phyloP scores from a whole-genome alignment of 2,329 filamentous ascomycete species.

The Fusarium sp. region DNA sequence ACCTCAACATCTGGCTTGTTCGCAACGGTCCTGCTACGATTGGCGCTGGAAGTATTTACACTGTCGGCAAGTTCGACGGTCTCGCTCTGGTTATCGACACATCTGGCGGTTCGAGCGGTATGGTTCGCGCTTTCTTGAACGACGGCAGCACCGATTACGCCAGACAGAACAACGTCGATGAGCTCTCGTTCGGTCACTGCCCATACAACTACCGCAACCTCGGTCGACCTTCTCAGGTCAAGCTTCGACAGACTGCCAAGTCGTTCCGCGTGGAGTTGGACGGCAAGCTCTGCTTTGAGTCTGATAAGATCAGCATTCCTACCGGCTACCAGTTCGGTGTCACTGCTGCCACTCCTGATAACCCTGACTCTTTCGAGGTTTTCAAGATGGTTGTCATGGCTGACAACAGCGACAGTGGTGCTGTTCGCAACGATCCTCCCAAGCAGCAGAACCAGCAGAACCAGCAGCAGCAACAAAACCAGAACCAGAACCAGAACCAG shows the following conservation, averaged over 20 bases:
- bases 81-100: slow-evolving; percentile 87
- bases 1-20: slow-evolving; percentile 93
- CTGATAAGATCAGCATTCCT: slow-evolving; percentile 81
- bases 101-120: slow-evolving; percentile 81
- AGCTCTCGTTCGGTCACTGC: slow-evolving; percentile 92
- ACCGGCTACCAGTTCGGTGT: slow-evolving; percentile 86
- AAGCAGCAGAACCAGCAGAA: slow-evolving; percentile 44
- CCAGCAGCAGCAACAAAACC: background rate
- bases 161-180: slow-evolving; percentile 79
- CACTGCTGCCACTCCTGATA: slow-evolving; percentile 88
- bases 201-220: slow-evolving; percentile 91
- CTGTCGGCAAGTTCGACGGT: slow-evolving; percentile 87
- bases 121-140: slow-evolving; percentile 92
- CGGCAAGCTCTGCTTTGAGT: slow-evolving; percentile 84
- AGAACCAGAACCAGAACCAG: slow-evolving; percentile 21
- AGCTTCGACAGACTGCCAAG: slow-evolving; percentile 72
- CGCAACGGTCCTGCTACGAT: slow-evolving; percentile 74
- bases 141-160: slow-evolving; percentile 87
- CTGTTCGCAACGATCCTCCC: slow-evolving; percentile 47
- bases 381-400: slow-evolving; percentile 85
- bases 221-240: slow-evolving; percentile 83
- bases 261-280: slow-evolving; percentile 85
- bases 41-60: slow-evolving; percentile 84
- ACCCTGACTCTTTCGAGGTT: slow-evolving; percentile 92
- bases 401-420: slow-evolving; percentile 54